Evolutionary conservation across 345 rosid genomes (phyloP).

Genomic region (Syzygium aromaticum): DNA sequence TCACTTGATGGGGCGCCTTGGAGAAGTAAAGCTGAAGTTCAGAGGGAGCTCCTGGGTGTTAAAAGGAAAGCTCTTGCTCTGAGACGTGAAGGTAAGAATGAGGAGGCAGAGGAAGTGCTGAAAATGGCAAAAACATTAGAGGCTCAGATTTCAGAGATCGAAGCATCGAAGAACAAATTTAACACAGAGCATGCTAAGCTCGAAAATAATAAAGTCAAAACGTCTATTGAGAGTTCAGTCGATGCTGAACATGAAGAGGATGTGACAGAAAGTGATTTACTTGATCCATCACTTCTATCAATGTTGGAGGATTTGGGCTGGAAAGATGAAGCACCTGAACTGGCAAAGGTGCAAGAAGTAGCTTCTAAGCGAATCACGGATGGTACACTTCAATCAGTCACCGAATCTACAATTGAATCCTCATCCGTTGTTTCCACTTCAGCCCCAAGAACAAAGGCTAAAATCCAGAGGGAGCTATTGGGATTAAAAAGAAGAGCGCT

Average conservation of each 20-base stretch:
- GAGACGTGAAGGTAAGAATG: constrained; percentile 67
- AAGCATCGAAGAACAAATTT: constrained; percentile 31
- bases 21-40: constrained; percentile 69
- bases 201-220: background rate
- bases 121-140: constrained; percentile 52
- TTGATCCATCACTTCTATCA: constrained; percentile 38
- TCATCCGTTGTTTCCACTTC: constrained; percentile 9
- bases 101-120: constrained; percentile 70
- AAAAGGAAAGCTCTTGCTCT: constrained; percentile 75
- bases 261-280: constrained; percentile 54
- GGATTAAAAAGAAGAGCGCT: constrained; percentile 78
- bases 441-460: constrained; percentile 52
- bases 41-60: constrained; percentile 73
- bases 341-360: constrained; percentile 6
- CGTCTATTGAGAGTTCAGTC: constrained; percentile 8
- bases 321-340: constrained; percentile 39
- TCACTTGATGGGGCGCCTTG: constrained; percentile 14
- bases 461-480: constrained; percentile 79
- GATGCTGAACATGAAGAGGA: constrained; percentile 26
- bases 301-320: constrained; percentile 49
- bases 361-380: constrained; percentile 7
- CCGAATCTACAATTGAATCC: constrained; percentile 7
- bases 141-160: constrained; percentile 49
- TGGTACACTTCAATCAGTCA: background rate
- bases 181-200: background rate